Evolutionary conservation across 495 filamentous ascomycete genomes (phyloP).

Genomic region (Xanthoparmelia taractica): DNA sequence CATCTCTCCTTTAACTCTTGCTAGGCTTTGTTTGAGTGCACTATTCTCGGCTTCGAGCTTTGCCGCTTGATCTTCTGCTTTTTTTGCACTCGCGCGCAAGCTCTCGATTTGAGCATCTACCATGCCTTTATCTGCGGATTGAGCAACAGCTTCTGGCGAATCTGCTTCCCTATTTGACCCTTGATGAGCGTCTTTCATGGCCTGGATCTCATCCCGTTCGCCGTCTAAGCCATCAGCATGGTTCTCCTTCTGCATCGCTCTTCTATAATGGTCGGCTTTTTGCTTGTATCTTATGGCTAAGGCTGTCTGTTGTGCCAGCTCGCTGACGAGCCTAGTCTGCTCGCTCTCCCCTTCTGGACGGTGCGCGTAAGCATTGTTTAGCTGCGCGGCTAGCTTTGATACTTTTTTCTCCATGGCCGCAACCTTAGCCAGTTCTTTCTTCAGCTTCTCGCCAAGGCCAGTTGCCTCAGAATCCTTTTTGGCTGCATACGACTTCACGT

Average conservation of each 20-base stretch:
- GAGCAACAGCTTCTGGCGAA: background rate
- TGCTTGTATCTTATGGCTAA: constrained; percentile 60
- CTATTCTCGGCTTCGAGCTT: constrained; percentile 51
- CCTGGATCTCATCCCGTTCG: constrained; percentile 33
- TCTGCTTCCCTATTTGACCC: background rate
- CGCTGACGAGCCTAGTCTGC: constrained; percentile 45
- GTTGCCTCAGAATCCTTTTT: constrained; percentile 79
- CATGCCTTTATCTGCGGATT: background rate
- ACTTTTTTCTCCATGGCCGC: constrained; percentile 49
- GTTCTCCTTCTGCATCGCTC: constrained; percentile 41
- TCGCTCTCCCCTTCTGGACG: constrained; percentile 33
- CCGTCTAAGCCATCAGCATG: constrained; percentile 38
- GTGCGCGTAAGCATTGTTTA: constrained; percentile 29
- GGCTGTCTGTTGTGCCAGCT: constrained; percentile 58
- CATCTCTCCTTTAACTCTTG: constrained; percentile 48
- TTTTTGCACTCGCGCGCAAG: constrained; percentile 47
- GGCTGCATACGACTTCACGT: constrained; percentile 81
- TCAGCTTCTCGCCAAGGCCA: constrained; percentile 62
- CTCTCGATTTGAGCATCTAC: constrained; percentile 37
- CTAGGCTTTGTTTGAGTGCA: constrained; percentile 44
- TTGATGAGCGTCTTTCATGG: background rate
- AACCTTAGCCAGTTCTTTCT: constrained; percentile 52
- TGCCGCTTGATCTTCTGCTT: constrained; percentile 58
- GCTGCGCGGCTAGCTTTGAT: constrained; percentile 50
- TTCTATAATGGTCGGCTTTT: constrained; percentile 53